These are phyloP conservation scores for Trichoderma semiorbis DNA, from an alignment of 2,329 filamentous ascomycete species.

Conservation along the genomic window DNA sequence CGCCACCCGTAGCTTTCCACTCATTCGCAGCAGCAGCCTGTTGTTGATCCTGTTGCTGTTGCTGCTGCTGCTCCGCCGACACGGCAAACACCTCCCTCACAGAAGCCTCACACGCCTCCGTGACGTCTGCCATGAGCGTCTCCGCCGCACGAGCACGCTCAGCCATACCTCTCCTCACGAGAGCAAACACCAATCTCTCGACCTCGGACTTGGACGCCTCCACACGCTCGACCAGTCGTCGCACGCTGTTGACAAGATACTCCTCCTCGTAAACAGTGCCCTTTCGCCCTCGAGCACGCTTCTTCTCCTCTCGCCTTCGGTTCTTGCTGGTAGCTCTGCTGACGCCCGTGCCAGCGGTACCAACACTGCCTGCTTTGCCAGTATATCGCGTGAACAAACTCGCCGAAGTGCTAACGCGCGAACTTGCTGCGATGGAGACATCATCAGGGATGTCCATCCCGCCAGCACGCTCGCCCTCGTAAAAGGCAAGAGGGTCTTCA, in stretches of 20 bases:
- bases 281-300: constrained; percentile 90
- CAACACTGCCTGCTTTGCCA: constrained; percentile 59
- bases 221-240: constrained; percentile 77
- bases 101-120: constrained; percentile 64
- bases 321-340: constrained; percentile 84
- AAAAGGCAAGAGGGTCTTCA: constrained; percentile 84
- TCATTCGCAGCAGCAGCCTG: constrained; percentile 20
- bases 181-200: constrained; percentile 67
- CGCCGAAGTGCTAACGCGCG: constrained; percentile 75
- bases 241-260: constrained; percentile 86
- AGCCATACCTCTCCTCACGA: constrained; percentile 78
- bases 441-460: constrained; percentile 82
- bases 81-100: constrained; percentile 65
- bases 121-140: constrained; percentile 68
- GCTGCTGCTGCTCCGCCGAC: constrained; percentile 21
- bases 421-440: constrained; percentile 79
- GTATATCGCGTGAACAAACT: constrained; percentile 93
- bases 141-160: constrained; percentile 81
- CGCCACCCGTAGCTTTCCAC: constrained; percentile 44
- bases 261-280: constrained; percentile 98
- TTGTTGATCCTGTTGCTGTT: constrained; percentile 22
- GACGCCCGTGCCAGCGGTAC: constrained; percentile 69
- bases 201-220: constrained; percentile 71
- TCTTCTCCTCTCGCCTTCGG: constrained; percentile 84
- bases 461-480: constrained; percentile 67